Base-by-base conservation (phyloP, 768 basidiomycete species). In the Tricholoma flavovirens region DNA sequence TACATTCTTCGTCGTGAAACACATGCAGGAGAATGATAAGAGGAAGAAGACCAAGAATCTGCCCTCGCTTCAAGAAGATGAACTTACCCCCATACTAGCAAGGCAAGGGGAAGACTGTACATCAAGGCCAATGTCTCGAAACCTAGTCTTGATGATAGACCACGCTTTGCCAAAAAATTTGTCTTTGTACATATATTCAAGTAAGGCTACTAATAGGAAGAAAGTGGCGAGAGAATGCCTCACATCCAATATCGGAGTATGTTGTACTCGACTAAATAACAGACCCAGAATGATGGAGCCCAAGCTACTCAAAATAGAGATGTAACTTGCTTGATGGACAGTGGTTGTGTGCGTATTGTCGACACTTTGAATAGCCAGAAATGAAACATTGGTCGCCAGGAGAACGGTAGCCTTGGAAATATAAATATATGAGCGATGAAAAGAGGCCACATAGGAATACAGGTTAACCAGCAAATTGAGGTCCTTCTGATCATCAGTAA, bases 11-110 rank as follows among this genome's bases (percentile, higher is more conserved):
- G 52, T 42, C 5, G 52, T 43, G 26, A 43, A 53, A 32, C 52
- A 53, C 52, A 53, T 43, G 40, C 40, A 53, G 3, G 52, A 53
- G 43, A 53, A 53, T 12, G 52, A 26, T 19, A 43, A 40, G 8
- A 53, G 52, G 40, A 53, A 53, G 26, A 22, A 53, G 30, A 53
- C 17, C 17, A 42, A 42, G 38, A 17, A 42, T 19, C 4, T 17
- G 26, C 11, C 4, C 2, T 40, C 5, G 26, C 10, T 10, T 9
- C n/a, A 7, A 8, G 26, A 42, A 22, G 26, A 26, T 15, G 15
- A 14, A 48, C 52, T 43, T 7, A 53, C 52, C 40, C 52, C 52
- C 52, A 53, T 40, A 43, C 43, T 14, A 53, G 52, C 26, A 53
- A 53, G 3, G 32, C 38, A 30, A 30, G 43, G 26, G 52, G 52